A percentile compares a stretch with the other conserved stretches of the same genome.
Conservation (phyloP, 371 early-diverging fungal species). For the Mucor sp. region DNA sequence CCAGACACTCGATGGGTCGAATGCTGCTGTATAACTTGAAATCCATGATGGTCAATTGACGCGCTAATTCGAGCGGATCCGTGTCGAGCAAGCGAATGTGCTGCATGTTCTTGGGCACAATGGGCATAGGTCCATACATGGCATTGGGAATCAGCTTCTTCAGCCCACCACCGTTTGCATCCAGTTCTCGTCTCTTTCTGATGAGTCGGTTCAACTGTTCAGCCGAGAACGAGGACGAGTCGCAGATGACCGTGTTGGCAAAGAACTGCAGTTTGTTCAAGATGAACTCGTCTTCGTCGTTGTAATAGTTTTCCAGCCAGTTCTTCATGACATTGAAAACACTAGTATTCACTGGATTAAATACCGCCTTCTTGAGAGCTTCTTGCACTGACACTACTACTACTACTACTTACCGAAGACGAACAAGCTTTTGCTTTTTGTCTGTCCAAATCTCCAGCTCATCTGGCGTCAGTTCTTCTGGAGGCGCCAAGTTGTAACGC, state of each 20-base stretch:
- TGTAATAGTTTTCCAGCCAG: conserved; percentile 89
- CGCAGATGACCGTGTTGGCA: conserved; percentile 74
- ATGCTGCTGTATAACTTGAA: conserved; percentile 79
- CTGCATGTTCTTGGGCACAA: conserved; percentile 68
- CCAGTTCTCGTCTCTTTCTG: conserved; percentile 64
- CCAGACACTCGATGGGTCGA: conserved; percentile 83
- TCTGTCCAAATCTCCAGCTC: conserved; percentile 84
- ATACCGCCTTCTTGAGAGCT: too few species aligned
- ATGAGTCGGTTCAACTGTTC: conserved; percentile 73
- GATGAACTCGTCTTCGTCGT: conserved; percentile 69
- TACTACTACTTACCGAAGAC: conserved; percentile 74
- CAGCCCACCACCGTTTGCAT: conserved; percentile 50
- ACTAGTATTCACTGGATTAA: conserved; percentile 18
- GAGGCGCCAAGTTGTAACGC: conserved; percentile 77
- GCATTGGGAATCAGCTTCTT: conserved; percentile 65
- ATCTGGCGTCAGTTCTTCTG: conserved; percentile 63
- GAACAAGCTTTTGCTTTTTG: conserved; percentile 81
- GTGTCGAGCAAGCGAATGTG: conserved; percentile 76
- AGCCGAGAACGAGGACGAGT: conserved; percentile 69
- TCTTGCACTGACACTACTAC: too few species aligned
- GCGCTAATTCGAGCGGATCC: conserved; percentile 90
- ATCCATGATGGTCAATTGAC: conserved; percentile 92
- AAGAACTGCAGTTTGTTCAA: conserved; percentile 79
- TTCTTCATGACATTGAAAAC: conserved; percentile 89
- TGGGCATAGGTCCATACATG: conserved; percentile 49